Percentiles rank a stretch among this genome's conserved stretches.
These are phyloP conservation scores for Linnemannia elongata DNA, from an alignment of 192 early-diverging fungal species.

Conservation along the genomic window DNA sequence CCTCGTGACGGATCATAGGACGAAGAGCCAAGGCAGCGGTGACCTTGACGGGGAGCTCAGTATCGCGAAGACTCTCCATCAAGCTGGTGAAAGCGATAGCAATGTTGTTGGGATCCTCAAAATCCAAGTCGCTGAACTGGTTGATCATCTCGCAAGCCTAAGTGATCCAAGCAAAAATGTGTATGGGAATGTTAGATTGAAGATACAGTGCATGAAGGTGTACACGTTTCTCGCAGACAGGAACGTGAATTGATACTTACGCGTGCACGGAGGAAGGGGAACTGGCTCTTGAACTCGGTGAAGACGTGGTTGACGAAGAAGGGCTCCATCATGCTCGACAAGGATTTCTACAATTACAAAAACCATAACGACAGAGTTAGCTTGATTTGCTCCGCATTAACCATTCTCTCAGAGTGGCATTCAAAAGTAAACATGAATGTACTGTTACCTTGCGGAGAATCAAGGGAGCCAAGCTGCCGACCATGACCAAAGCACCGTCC, in stretches of 20 bases:
- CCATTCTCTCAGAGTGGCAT: too few relatives aligned
- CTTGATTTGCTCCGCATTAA: not conserved
- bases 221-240: not conserved
- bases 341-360: slow-evolving; percentile 49
- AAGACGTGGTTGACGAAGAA: slow-evolving; percentile 91
- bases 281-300: slow-evolving; percentile 90
- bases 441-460: slow-evolving; percentile 69
- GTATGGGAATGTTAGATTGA: not conserved
- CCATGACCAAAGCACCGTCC: slow-evolving; percentile 93
- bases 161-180: not conserved
- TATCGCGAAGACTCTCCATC: slow-evolving; percentile 77
- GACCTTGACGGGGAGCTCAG: slow-evolving; percentile 90
- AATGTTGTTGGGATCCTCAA: slow-evolving; percentile 71
- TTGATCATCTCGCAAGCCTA: slow-evolving; percentile 67
- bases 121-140: slow-evolving; percentile 73
- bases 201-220: not conserved
- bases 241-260: slow-evolving; percentile 55
- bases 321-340: slow-evolving; percentile 82
- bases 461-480: slow-evolving; percentile 76
- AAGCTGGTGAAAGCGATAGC: slow-evolving; percentile 66
- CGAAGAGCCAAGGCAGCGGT: slow-evolving; percentile 87
- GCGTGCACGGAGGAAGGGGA: slow-evolving; percentile 86
- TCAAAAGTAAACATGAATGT: too few relatives aligned
- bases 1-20: slow-evolving; percentile 82
- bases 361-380: not conserved